Percentiles rank a stretch among this genome's conserved stretches.
phyloP scores from a whole-genome alignment of 768 basidiomycete species.

The Rhodotorula sphaerocarpa region DNA sequence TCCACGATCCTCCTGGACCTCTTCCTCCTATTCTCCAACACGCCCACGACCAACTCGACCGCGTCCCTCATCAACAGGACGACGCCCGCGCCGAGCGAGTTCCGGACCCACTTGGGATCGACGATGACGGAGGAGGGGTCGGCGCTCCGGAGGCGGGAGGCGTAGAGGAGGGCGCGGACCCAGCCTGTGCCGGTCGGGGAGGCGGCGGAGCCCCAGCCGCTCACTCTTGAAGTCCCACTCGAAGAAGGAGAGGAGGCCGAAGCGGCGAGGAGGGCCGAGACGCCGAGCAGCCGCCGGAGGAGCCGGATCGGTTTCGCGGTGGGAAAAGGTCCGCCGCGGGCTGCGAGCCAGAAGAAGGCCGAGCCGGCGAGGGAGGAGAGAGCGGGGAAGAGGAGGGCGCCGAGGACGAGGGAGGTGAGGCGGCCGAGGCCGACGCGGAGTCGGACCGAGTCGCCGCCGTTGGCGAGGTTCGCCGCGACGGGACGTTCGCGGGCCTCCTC shows the following conservation, averaged over 20 bases:
- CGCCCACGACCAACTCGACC: constrained; percentile 2
- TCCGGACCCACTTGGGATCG: constrained; percentile 41
- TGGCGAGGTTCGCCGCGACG: background rate
- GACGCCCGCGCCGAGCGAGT: constrained; percentile 36
- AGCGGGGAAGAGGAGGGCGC: constrained; percentile 35
- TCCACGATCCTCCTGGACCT: constrained; percentile 21
- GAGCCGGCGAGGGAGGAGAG: constrained; percentile 29
- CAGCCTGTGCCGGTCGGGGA: background rate
- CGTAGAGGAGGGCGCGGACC: background rate
- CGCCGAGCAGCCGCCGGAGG: constrained; percentile 21
- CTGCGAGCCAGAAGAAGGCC: constrained; percentile 30
- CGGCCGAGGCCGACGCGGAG: constrained; percentile 26
- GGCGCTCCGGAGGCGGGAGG: background rate
- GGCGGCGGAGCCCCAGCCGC: background rate
- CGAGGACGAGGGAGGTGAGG: constrained; percentile 32
- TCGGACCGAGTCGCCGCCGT: background rate
- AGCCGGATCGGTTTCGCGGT: background rate
- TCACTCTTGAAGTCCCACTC: background rate
- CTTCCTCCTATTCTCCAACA: constrained; percentile 19
- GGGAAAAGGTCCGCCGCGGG: background rate
- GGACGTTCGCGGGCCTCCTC: no score
- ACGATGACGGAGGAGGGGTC: constrained; percentile 5
- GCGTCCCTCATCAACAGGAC: constrained; percentile 29
- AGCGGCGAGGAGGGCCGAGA: constrained; percentile 11
- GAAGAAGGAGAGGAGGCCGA: no score